Evolutionary conservation across 148 eudicot genomes (phyloP).

Genomic region (Linanthus parryae): DNA sequence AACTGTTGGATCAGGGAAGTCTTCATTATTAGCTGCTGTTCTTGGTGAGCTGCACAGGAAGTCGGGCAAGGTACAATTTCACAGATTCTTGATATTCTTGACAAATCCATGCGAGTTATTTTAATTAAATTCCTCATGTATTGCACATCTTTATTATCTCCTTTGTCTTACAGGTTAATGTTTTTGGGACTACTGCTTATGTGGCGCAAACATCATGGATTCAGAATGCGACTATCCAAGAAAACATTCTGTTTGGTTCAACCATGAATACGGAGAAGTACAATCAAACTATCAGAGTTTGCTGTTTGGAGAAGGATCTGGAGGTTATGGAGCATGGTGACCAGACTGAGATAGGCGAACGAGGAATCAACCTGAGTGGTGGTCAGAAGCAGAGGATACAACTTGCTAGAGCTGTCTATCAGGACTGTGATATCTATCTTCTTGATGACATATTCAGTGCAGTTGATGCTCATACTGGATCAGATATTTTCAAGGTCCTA

Average conservation of each 20-base stretch:
- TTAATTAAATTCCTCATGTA: background rate
- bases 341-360: slow-evolving; percentile 20
- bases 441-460: slow-evolving; percentile 19
- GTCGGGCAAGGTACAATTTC: slow-evolving; percentile 13
- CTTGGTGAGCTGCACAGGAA: slow-evolving; percentile 16
- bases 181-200: slow-evolving; percentile 17
- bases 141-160: background rate
- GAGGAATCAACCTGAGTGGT: slow-evolving; percentile 22
- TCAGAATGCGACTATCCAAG: slow-evolving; percentile 19
- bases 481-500: slow-evolving; percentile 21
- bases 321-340: slow-evolving; percentile 18
- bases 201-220: slow-evolving; percentile 24
- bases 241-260: slow-evolving; percentile 19
- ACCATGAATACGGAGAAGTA: slow-evolving; percentile 15
- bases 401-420: slow-evolving; percentile 23
- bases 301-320: slow-evolving; percentile 15
- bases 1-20: slow-evolving; percentile 22
- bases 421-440: slow-evolving; percentile 23
- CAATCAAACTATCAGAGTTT: slow-evolving; percentile 12
- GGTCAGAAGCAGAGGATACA: slow-evolving; percentile 25
- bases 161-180: slow-evolving; percentile 8
- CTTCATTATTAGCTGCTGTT: slow-evolving; percentile 17
- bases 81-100: background rate
- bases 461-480: slow-evolving; percentile 25
- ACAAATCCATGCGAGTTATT: background rate